Evolutionary conservation across 495 filamentous ascomycete species (phyloP).

Genomic region (Acidomyces sp.): DNA sequence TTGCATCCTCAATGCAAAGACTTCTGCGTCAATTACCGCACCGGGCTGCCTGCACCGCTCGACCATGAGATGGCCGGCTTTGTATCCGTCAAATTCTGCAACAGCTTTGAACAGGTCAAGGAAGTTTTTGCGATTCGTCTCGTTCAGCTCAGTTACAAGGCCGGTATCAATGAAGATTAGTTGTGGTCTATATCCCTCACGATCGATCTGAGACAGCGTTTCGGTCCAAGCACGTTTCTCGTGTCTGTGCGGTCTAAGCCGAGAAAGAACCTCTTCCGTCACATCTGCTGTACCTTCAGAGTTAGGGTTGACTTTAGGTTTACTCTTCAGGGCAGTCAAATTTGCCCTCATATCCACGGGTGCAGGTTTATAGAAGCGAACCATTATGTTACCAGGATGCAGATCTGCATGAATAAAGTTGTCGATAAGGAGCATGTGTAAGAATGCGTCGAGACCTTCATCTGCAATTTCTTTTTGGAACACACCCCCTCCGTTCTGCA

Average conservation of each 20-base stretch:
- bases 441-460: slow-evolving; percentile 93
- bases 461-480: slow-evolving; percentile 91
- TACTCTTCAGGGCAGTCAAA: slow-evolving; percentile 34
- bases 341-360: slow-evolving; percentile 40
- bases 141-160: slow-evolving; percentile 86
- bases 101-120: slow-evolving; percentile 91
- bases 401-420: slow-evolving; percentile 99
- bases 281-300: slow-evolving; percentile 56
- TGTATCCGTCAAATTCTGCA: slow-evolving; percentile 94
- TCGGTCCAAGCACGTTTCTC: slow-evolving; percentile 54
- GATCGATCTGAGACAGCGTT: slow-evolving; percentile 65
- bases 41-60: slow-evolving; percentile 85
- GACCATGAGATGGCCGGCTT: slow-evolving; percentile 90
- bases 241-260: slow-evolving; percentile 58
- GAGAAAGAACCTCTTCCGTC: slow-evolving; percentile 70
- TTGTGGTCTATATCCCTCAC: slow-evolving; percentile 84
- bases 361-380: slow-evolving; percentile 85
- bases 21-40: slow-evolving; percentile 70
- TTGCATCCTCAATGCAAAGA: slow-evolving; percentile 94
- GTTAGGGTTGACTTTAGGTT: slow-evolving; percentile 17
- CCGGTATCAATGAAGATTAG: slow-evolving; percentile 97
- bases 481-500: slow-evolving; percentile 79
- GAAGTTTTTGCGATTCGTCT: slow-evolving; percentile 76
- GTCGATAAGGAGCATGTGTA: slow-evolving; percentile 94
- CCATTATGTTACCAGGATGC: slow-evolving; percentile 99